Conservation (phyloP, 495 filamentous ascomycete species). For the Penicillium paxilli region DNA sequence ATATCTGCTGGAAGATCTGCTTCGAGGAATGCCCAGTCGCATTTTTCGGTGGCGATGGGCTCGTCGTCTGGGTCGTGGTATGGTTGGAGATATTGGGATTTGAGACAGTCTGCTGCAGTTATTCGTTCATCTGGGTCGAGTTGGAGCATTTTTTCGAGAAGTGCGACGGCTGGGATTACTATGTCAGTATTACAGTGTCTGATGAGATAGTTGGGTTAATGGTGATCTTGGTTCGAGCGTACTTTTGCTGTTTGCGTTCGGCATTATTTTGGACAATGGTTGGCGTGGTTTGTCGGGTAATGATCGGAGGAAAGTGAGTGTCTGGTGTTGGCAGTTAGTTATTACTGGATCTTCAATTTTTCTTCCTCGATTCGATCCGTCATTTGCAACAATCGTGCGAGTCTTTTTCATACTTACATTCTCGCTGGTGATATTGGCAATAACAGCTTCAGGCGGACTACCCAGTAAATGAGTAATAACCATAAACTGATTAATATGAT, state of each 20-base stretch:
- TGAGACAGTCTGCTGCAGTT: slow-evolving; percentile 75
- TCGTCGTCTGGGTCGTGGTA: slow-evolving; percentile 98
- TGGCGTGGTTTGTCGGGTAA: slow-evolving; percentile 88
- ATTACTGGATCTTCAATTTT: neutral
- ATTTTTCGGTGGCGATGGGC: slow-evolving; percentile 88
- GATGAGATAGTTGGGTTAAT: neutral
- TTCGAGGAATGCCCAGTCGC: slow-evolving; percentile 99
- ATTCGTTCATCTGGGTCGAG: slow-evolving; percentile 91
- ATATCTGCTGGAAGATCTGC: slow-evolving; percentile 93
- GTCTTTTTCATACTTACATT: slow-evolving; percentile 60
- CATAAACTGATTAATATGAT: slow-evolving; percentile 98
- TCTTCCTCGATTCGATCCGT: neutral
- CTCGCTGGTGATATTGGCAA: slow-evolving; percentile 93
- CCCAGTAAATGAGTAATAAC: slow-evolving; percentile 97
- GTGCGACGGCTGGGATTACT: slow-evolving; percentile 71
- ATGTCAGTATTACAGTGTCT: slow-evolving; percentile 7
- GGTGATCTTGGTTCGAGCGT: slow-evolving; percentile 19
- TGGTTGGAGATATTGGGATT: slow-evolving; percentile 86
- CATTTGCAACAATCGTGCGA: too few relatives aligned
- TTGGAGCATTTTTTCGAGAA: slow-evolving; percentile 93
- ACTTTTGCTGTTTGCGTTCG: slow-evolving; percentile 84
- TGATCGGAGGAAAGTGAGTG: slow-evolving; percentile 91
- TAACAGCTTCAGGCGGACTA: slow-evolving; percentile 93
- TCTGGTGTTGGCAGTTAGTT: slow-evolving; percentile 53
- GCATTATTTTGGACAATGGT: slow-evolving; percentile 84